These are phyloP conservation scores for Trichoderma atroviride DNA, from an alignment of 2,329 filamentous ascomycete species.

Conservation along the genomic window DNA sequence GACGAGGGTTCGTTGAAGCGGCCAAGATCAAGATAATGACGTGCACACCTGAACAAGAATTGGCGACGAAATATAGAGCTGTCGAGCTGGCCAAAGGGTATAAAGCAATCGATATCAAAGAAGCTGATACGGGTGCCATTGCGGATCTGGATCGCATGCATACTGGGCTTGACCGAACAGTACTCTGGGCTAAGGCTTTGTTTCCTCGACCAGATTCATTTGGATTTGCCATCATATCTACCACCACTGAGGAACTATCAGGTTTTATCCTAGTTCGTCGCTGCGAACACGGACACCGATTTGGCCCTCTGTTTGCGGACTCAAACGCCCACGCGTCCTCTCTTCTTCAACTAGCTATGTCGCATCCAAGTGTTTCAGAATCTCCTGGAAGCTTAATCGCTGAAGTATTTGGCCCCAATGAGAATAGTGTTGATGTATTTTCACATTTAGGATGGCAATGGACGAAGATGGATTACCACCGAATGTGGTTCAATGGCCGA, in stretches of 20 bases:
- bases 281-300: not conserved
- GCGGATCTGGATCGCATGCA: not conserved
- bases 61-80: not conserved
- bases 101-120: not conserved
- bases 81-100: not conserved
- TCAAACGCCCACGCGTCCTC: not conserved
- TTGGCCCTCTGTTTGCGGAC: conserved; percentile 2
- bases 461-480: not conserved
- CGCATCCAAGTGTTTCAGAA: not conserved
- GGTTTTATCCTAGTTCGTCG: not conserved
- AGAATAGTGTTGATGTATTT: not conserved
- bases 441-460: not conserved
- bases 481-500: conserved; percentile 15
- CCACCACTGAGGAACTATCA: not conserved
- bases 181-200: not conserved
- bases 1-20: conserved; percentile 10
- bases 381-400: conserved; percentile 8
- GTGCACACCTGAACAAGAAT: not conserved
- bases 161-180: conserved; percentile 1
- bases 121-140: not conserved
- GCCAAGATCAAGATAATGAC: conserved; percentile 9
- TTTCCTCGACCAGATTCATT: conserved; percentile 1
- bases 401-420: not conserved
- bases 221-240: conserved; percentile 4
- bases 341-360: not conserved